These are phyloP conservation scores for Novymonas esmeraldas DNA, from an alignment of 208 protist species.

Conservation along the genomic window DNA sequence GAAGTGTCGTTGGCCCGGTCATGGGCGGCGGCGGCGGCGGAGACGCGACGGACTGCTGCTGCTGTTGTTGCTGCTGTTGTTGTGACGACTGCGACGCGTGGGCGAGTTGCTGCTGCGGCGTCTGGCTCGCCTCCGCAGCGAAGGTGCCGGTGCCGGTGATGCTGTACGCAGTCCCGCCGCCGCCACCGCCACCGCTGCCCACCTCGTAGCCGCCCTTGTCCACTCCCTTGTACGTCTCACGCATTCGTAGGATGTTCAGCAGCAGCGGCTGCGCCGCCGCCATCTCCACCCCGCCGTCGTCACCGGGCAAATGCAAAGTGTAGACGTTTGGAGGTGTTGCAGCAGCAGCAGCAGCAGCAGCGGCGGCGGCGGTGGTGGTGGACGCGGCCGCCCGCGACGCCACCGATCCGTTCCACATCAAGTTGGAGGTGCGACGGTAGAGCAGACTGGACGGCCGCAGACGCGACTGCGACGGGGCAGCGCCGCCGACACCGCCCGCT, in stretches of 20 bases:
- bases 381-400: neutral
- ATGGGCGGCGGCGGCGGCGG: constrained; percentile 2
- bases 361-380: neutral
- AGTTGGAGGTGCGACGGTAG: constrained; percentile 15
- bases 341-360: neutral
- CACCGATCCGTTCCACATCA: neutral
- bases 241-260: constrained; percentile 45
- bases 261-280: constrained; percentile 51
- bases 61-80: constrained; percentile 9
- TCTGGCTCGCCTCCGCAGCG: neutral
- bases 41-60: neutral
- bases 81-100: neutral
- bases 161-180: neutral
- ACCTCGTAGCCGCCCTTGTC: constrained; percentile 67
- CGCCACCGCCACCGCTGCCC: neutral
- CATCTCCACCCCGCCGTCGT: constrained; percentile 85
- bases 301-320: constrained; percentile 62
- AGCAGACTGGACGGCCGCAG: constrained; percentile 16
- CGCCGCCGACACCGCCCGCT: neutral
- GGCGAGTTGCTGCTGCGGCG: neutral
- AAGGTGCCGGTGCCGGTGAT: too few relatives aligned
- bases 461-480: constrained; percentile 3
- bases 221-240: constrained; percentile 67
- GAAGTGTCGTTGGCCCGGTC: constrained; percentile 44
- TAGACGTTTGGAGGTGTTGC: constrained; percentile 35